Evolutionary conservation across 129 eudicot genomes (phyloP).

Genomic region (Flaveria ramosissima): DNA sequence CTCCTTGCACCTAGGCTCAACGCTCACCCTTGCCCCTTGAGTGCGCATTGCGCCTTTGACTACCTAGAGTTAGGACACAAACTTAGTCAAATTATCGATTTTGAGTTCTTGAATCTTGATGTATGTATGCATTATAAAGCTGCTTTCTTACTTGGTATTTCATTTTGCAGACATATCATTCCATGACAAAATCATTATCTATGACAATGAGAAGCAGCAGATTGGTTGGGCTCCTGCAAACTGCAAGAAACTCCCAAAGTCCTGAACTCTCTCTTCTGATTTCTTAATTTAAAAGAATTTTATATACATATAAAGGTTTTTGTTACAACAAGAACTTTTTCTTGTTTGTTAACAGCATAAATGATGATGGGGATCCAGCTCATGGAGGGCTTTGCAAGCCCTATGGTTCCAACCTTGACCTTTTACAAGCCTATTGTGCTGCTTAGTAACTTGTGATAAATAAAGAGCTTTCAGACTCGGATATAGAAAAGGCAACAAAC

Average conservation of each 20-base stretch:
- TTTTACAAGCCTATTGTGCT: slow-evolving; percentile 41
- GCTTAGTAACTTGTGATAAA: slow-evolving; percentile 30
- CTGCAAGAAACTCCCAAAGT: slow-evolving; percentile 73
- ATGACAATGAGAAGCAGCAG: slow-evolving; percentile 70
- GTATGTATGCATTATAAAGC: slow-evolving; percentile 7
- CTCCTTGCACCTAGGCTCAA: too few species aligned
- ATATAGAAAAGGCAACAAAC: slow-evolving; percentile 6
- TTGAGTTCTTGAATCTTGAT: too few species aligned
- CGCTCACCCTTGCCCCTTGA: too few species aligned
- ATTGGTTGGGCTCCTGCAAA: slow-evolving; percentile 78
- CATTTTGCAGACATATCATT: slow-evolving; percentile 67
- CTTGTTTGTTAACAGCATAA: slow-evolving; percentile 54
- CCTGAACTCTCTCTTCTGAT: slow-evolving; percentile 38
- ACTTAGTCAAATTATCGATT: too few species aligned
- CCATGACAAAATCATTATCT: slow-evolving; percentile 79
- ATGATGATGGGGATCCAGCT: slow-evolving; percentile 31
- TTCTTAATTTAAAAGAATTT: slow-evolving; percentile 20
- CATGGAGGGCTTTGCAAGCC: slow-evolving; percentile 37
- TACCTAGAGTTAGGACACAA: not conserved
- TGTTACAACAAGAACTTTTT: slow-evolving; percentile 51
- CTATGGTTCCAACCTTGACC: slow-evolving; percentile 38
- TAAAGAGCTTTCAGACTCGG: slow-evolving; percentile 23
- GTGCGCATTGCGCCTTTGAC: too few species aligned
- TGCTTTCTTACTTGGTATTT: not conserved
- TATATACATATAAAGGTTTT: slow-evolving; percentile 23